phyloP scores from a whole-genome alignment of 2,329 filamentous ascomycete species.

The Colletotrichum viniferum region DNA sequence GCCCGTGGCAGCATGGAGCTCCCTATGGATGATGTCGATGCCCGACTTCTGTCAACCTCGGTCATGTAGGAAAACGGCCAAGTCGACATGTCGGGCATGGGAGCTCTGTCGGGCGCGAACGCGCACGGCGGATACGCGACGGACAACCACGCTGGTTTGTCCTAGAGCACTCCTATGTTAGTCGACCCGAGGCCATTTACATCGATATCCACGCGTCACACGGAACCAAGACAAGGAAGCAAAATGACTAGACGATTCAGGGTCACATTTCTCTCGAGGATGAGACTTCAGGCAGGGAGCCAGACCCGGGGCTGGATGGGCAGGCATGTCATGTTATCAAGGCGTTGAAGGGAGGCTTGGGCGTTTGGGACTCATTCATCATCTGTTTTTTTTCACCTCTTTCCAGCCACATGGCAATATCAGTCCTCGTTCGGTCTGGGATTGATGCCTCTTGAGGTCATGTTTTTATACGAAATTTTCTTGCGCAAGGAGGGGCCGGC shows the following conservation, averaged over 20 bases:
- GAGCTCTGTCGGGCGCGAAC: neutral
- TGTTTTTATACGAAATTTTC: neutral
- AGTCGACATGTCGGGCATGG: neutral
- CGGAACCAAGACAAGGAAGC: neutral
- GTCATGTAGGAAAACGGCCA: conserved; percentile 42
- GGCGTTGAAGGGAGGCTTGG: conserved; percentile 12
- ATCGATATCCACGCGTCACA: neutral
- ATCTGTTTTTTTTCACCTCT: neutral
- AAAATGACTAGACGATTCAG: neutral
- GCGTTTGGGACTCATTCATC: conserved; percentile 11
- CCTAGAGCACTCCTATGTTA: neutral
- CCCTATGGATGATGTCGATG: conserved; percentile 50
- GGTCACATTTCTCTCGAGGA: neutral
- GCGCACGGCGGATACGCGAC: neutral
- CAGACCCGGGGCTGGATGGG: neutral
- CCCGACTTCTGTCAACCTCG: conserved; percentile 45
- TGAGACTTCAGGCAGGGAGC: neutral
- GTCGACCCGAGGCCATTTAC: neutral
- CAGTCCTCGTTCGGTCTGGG: neutral
- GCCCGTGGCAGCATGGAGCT: conserved; percentile 27
- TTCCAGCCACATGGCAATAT: neutral
- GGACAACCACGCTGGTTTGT: neutral
- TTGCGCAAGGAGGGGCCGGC: neutral
- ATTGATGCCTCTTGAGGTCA: neutral
- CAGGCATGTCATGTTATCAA: conserved; percentile 9